Base-by-base conservation (phyloP, 305 asterid genomes). In the Stenogyne calaminthoides region DNA sequence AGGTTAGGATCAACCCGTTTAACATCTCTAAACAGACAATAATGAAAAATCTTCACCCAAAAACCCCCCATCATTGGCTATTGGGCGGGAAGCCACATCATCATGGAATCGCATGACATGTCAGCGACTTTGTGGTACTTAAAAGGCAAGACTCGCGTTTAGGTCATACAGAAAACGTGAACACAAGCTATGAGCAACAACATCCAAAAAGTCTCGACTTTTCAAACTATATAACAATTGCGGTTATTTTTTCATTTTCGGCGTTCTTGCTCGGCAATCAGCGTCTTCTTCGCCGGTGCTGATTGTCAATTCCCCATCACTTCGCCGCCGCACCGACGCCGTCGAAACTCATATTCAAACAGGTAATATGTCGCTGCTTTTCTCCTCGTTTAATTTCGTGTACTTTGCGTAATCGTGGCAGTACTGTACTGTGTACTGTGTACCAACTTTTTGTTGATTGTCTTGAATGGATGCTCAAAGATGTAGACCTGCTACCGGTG, bases 291-390 rank as follows among this genome's bases (percentile, higher is more conserved):
- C 46, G 10, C 46, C 56, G 52, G 58, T 40, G 76, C 73, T 19
- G 65, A 22, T 57, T 36, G 34, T 37, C 60, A 64, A 58, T 60
- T 60, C 55, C 32, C 16, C 79, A 15, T 42, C 49, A 3, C 64
- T 59, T 46, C 49, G 51, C 68, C 54, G 12, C 46, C 49, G 47
- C 1, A 2, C 77, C 72, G 72, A 54, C 73, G 64, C 47, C 46
- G 67, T 40, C 69, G 46, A 8, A 42, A 14, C 59, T 49, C 51
- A 15, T 47, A 47, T 52, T 39, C 46, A 2, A 63, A 39, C 69
- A 63, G 82, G 82, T 77, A 56, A 56, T 52, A 18, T 66, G 65
- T 14, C 65, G 10, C 39, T 55, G n/a, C 62, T 5, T 56, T 2
- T 15, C 39, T 58, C 61, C 47, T 15, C 15, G 61, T 22, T 29